Conservation (phyloP, 192 early-diverging fungal species). For the Coemansia sp. region DNA sequence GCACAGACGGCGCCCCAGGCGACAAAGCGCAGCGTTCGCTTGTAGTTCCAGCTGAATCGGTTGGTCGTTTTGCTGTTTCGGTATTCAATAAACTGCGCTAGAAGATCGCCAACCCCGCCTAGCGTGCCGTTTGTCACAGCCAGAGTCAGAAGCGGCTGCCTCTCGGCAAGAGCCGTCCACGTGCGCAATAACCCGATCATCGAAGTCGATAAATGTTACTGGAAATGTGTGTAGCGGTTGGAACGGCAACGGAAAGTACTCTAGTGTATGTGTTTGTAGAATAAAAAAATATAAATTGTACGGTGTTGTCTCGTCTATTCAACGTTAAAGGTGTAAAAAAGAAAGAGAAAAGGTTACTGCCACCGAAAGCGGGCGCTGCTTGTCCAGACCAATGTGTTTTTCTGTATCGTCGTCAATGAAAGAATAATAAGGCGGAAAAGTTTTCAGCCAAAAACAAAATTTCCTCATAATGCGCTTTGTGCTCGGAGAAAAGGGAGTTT, state of each 20-base stretch:
- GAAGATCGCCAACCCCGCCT: slow-evolving; percentile 61
- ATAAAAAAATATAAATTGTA: background rate
- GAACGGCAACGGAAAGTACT: background rate
- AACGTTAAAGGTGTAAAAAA: background rate
- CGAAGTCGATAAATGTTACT: background rate
- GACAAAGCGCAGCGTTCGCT: slow-evolving; percentile 62
- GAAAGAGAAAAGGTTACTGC: background rate
- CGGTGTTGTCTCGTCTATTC: too few species aligned
- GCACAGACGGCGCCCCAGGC: slow-evolving; percentile 68
- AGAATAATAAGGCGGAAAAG: background rate
- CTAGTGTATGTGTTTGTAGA: background rate
- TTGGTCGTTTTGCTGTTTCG: slow-evolving; percentile 12
- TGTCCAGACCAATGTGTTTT: too few species aligned
- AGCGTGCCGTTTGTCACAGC: slow-evolving; percentile 66
- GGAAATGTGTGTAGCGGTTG: too few species aligned
- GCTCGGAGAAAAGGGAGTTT: background rate
- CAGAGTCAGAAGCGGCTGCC: slow-evolving; percentile 63
- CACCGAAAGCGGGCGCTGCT: too few species aligned
- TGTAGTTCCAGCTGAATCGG: slow-evolving; percentile 30
- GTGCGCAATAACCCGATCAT: slow-evolving; percentile 34
- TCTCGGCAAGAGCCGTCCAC: slow-evolving; percentile 46
- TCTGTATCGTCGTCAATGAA: too few species aligned
- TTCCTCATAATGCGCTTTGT: background rate
- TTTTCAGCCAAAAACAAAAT: background rate
- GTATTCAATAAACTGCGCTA: slow-evolving; percentile 61